phyloP scores from a whole-genome alignment of 345 rosid genomes.

The Raphanus raphanistrum region DNA sequence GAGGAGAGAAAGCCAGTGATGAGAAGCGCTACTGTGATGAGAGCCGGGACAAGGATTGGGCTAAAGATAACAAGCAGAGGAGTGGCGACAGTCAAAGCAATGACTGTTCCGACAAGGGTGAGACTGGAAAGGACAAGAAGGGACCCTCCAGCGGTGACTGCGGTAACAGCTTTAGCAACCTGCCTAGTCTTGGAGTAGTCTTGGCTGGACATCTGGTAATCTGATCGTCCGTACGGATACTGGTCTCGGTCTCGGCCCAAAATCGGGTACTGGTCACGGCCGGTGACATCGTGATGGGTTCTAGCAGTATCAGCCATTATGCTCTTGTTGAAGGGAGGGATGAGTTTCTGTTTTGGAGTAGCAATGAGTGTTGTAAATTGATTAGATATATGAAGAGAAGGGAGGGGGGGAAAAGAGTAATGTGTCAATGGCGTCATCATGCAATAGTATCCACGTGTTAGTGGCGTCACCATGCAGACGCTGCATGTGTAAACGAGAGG shows the following conservation, averaged over 20 bases:
- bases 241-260: slow-evolving; percentile 35
- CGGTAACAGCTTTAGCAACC: slow-evolving; percentile 79
- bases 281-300: slow-evolving; percentile 33
- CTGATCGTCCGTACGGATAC: slow-evolving; percentile 44
- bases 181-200: slow-evolving; percentile 51
- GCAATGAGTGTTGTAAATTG: neutral
- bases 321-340: neutral
- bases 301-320: slow-evolving; percentile 37
- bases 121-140: slow-evolving; percentile 74
- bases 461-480: slow-evolving; percentile 38
- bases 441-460: slow-evolving; percentile 30
- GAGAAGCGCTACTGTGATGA: slow-evolving; percentile 51
- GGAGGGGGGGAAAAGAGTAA: neutral
- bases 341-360: slow-evolving; percentile 12
- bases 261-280: slow-evolving; percentile 13
- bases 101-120: slow-evolving; percentile 70
- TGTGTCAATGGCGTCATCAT: slow-evolving; percentile 34
- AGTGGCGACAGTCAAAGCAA: slow-evolving; percentile 71
- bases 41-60: slow-evolving; percentile 82
- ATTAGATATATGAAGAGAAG: slow-evolving; percentile 20
- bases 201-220: slow-evolving; percentile 14
- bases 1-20: slow-evolving; percentile 70
- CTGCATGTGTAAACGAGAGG: slow-evolving; percentile 35
- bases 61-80: slow-evolving; percentile 86
- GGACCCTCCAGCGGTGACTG: slow-evolving; percentile 77